A percentile compares a stretch with the other conserved stretches of the same genome.
These are phyloP conservation scores for Plasmodium gonderi DNA, from an alignment of 169 alveolate genomes.

Conservation along the genomic window DNA sequence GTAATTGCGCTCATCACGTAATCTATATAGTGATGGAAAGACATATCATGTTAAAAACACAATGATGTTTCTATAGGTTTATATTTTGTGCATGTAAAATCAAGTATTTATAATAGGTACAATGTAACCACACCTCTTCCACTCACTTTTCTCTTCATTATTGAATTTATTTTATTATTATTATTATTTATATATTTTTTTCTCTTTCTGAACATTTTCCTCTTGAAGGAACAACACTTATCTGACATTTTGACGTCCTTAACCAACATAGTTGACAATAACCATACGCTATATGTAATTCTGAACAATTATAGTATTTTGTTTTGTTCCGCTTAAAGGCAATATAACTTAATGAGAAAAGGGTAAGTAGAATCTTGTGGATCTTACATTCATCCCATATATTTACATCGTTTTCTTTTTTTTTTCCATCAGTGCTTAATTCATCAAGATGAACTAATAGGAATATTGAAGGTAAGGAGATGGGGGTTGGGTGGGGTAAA, in stretches of 20 bases:
- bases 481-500: too few species aligned
- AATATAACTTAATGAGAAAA: neutral
- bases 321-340: neutral
- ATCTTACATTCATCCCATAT: neutral
- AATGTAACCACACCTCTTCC: too few species aligned
- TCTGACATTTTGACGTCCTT: slow-evolving; percentile 10
- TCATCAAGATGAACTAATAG: neutral
- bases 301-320: neutral
- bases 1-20: too few species aligned
- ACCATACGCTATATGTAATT: slow-evolving; percentile 35
- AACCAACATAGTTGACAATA: slow-evolving; percentile 2
- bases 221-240: slow-evolving; percentile 34
- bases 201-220: neutral
- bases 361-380: too few species aligned
- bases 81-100: neutral
- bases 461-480: slow-evolving; percentile 23
- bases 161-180: too few species aligned
- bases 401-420: neutral
- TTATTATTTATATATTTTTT: neutral
- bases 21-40: too few species aligned
- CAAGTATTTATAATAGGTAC: neutral
- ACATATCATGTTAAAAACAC: neutral
- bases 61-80: neutral
- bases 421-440: slow-evolving; percentile 6
- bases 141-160: too few species aligned